Conservation (phyloP, 345 rosid genomes). For the Hibiscus tridactylites region DNA sequence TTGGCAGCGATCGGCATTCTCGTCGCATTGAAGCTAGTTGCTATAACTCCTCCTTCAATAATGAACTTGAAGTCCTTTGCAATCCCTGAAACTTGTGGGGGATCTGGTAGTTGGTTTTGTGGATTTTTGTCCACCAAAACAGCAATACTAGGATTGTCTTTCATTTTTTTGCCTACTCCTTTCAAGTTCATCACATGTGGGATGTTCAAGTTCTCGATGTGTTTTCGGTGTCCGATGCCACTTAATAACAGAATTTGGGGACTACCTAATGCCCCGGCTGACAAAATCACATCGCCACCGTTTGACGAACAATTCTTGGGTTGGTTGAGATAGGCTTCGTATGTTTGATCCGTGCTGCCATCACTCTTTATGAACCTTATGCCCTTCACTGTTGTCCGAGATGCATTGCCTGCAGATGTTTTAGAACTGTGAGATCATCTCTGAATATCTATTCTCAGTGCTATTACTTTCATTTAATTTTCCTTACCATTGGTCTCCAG, state of each 20-base stretch:
- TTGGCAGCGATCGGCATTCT: constrained; percentile 49
- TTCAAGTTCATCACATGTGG: constrained; percentile 27
- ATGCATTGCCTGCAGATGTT: constrained; percentile 25
- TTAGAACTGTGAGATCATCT: not conserved
- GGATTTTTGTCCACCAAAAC: constrained; percentile 34
- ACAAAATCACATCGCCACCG: constrained; percentile 53
- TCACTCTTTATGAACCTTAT: constrained; percentile 52
- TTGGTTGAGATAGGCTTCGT: constrained; percentile 41
- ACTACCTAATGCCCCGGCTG: constrained; percentile 73
- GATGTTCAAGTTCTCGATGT: constrained; percentile 40
- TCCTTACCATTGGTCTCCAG: constrained; percentile 29
- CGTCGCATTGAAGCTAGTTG: constrained; percentile 35
- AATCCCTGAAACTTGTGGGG: constrained; percentile 64
- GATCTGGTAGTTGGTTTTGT: constrained; percentile 39
- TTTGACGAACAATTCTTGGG: constrained; percentile 18
- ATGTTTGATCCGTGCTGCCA: constrained; percentile 24
- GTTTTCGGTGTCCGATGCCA: constrained; percentile 53
- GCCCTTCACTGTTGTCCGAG: constrained; percentile 37
- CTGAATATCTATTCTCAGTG: not conserved
- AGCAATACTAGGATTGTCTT: constrained; percentile 54
- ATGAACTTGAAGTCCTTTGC: constrained; percentile 45
- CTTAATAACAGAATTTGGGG: constrained; percentile 65
- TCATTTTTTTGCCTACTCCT: constrained; percentile 47
- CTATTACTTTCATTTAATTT: not conserved
- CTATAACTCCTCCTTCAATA: constrained; percentile 43